These are phyloP conservation scores for Phytophthora fragariae DNA, from an alignment of 352 stramenopile genomes.

Conservation along the genomic window DNA sequence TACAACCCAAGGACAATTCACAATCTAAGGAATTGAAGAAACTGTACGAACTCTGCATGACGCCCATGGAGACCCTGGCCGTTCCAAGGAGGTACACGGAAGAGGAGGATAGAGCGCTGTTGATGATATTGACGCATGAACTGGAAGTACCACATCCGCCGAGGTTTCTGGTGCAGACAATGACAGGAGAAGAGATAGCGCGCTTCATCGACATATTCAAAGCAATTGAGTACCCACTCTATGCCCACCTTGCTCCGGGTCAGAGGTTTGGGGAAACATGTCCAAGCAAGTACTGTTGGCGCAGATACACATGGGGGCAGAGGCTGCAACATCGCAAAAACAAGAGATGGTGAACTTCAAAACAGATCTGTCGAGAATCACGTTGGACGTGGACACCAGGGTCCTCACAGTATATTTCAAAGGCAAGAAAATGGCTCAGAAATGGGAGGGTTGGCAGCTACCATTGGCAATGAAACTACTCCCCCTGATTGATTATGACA, in stretches of 20 bases:
- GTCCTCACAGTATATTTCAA: slow-evolving; percentile 6
- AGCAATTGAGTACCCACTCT: slow-evolving; percentile 11
- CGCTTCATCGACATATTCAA: slow-evolving; percentile 5
- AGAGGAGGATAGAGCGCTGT: too few relatives aligned
- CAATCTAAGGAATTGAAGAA: too few relatives aligned
- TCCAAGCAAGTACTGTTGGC: not conserved
- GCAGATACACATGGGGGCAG: not conserved
- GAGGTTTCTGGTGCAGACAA: too few relatives aligned
- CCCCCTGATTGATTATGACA: not conserved
- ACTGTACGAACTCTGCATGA: too few relatives aligned
- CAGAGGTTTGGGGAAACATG: not conserved
- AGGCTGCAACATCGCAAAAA: slow-evolving; percentile 1
- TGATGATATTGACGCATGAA: too few relatives aligned
- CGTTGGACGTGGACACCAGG: not conserved
- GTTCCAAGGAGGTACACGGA: too few relatives aligned
- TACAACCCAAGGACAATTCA: too few relatives aligned
- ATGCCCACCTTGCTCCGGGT: slow-evolving; percentile 10
- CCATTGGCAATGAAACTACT: not conserved
- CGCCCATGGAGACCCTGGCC: too few relatives aligned
- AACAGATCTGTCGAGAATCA: not conserved
- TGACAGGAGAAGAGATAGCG: too few relatives aligned
- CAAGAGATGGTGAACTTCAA: slow-evolving; percentile 2
- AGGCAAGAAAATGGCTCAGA: not conserved
- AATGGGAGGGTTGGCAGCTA: not conserved
- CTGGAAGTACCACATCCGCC: too few relatives aligned